Base-by-base conservation (phyloP, 2,329 filamentous ascomycete species). In the Pseudogymnoascus sp. region DNA sequence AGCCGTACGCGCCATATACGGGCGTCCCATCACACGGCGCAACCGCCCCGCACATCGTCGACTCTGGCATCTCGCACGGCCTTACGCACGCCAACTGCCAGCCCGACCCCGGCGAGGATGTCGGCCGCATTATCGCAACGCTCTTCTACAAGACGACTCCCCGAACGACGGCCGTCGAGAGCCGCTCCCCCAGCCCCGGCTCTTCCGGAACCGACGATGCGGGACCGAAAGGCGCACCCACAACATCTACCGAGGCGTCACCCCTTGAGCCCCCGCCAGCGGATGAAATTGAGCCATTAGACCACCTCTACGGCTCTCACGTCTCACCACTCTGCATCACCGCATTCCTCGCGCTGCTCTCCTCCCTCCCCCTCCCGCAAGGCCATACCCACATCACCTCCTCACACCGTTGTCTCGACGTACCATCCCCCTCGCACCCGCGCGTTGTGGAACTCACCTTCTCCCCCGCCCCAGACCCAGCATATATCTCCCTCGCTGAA, bases 361-460 rank as follows among this genome's bases (percentile, higher is more conserved):
- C 83, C 18, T 79, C 78, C 18, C 85, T 87, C 63, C 84, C 84
- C 11, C 75, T 82, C 18, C 79, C 80, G 0, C 72, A 74, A 9
- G 81, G 77, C 39, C 36, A 61, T n/a, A 74, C 75, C 39, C 78
- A 83, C 67, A 75, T 83, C 61, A 79, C 78, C 63, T 86, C 84
- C 28, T 83, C 84, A 50, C 85, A 88, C 67, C 81, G 84, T 62
- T 86, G 84, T 69, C 78, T 90, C 61, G 86, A 89, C 67, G 50
- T 57, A 1, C 50, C 28, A 22, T 80, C 77, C 63, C 78, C 78
- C 37, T 77, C 79, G 39, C 79, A 81, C 61, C 86, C 86, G 1
- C 77, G 79, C 22, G 83, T 90, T 14, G 86, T 89, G 60, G 87
- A 90, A 73, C 74, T 89, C 57, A 81, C 81, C 0, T 78, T 90